A percentile compares a stretch with the other conserved stretches of the same genome.
Conservation (phyloP, 1,139 yeast genomes). For the Spathaspora sp. region DNA sequence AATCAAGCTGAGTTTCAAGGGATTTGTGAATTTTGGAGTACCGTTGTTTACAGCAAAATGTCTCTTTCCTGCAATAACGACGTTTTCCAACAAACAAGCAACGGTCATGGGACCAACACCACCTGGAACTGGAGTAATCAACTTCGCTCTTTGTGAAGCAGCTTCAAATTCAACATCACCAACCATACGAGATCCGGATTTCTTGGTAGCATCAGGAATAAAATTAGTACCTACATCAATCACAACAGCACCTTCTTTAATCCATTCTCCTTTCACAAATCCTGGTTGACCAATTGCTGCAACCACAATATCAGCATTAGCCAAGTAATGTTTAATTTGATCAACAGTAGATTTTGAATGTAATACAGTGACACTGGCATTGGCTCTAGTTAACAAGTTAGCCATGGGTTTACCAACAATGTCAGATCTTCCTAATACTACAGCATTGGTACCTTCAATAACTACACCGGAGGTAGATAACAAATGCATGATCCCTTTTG, state of each 20-base stretch:
- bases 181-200: constrained; percentile 82
- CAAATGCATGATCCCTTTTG: constrained; percentile 86
- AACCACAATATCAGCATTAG: constrained; percentile 83
- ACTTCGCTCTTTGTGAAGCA: constrained; percentile 64
- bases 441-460: constrained; percentile 80
- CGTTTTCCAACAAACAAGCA: constrained; percentile 90
- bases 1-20: constrained; percentile 63
- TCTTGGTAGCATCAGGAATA: constrained; percentile 70
- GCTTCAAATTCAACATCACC: constrained; percentile 89
- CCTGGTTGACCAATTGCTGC: constrained; percentile 88
- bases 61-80: constrained; percentile 73
- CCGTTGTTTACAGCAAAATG: constrained; percentile 45
- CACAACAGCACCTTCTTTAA: constrained; percentile 79
- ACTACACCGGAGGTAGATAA: constrained; percentile 62
- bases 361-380: constrained; percentile 82
- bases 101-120: constrained; percentile 99
- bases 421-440: constrained; percentile 93
- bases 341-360: constrained; percentile 70
- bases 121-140: constrained; percentile 97
- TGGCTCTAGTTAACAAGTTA: constrained; percentile 70
- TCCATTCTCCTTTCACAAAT: constrained; percentile 86
- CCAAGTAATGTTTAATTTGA: constrained; percentile 58
- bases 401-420: constrained; percentile 96
- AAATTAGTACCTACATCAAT: constrained; percentile 97
- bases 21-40: constrained; percentile 53